Conservation (phyloP, 2,329 filamentous ascomycete genomes). For the Neonectria ditissima region DNA sequence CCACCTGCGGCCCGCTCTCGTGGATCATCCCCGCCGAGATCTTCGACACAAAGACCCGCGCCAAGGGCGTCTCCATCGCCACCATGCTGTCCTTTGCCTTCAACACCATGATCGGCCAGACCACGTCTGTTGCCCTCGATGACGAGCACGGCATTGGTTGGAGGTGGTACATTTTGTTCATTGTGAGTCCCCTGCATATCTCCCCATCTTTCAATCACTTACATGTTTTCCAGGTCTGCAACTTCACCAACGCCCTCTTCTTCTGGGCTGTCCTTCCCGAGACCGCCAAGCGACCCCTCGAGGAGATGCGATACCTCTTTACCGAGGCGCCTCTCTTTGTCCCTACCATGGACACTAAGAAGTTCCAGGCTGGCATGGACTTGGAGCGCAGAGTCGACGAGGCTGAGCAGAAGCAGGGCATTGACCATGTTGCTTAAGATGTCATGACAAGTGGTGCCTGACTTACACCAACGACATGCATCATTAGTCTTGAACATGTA, state of each 20-base stretch:
- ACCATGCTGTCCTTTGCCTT: constrained; percentile 81
- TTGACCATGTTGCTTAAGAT: constrained; percentile 20
- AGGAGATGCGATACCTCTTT: constrained; percentile 77
- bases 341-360: constrained; percentile 63
- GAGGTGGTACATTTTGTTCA: constrained; percentile 61
- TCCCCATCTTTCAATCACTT: background rate
- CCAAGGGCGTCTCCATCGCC: constrained; percentile 80
- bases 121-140: constrained; percentile 68
- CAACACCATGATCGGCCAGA: constrained; percentile 78
- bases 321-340: constrained; percentile 74
- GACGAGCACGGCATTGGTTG: constrained; percentile 57
- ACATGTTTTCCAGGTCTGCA: constrained; percentile 61
- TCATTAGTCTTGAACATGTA: background rate
- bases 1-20: constrained; percentile 74
- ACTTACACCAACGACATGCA: background rate
- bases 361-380: constrained; percentile 56
- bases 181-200: constrained; percentile 40
- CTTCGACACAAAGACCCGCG: constrained; percentile 80
- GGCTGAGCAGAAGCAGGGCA: constrained; percentile 63
- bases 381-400: constrained; percentile 69
- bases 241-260: constrained; percentile 61
- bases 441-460: background rate
- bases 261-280: constrained; percentile 77
- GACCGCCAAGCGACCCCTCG: constrained; percentile 72
- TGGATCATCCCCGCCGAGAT: constrained; percentile 76